Conservation (phyloP, 768 basidiomycete genomes). For the Auricularia sp. region DNA sequence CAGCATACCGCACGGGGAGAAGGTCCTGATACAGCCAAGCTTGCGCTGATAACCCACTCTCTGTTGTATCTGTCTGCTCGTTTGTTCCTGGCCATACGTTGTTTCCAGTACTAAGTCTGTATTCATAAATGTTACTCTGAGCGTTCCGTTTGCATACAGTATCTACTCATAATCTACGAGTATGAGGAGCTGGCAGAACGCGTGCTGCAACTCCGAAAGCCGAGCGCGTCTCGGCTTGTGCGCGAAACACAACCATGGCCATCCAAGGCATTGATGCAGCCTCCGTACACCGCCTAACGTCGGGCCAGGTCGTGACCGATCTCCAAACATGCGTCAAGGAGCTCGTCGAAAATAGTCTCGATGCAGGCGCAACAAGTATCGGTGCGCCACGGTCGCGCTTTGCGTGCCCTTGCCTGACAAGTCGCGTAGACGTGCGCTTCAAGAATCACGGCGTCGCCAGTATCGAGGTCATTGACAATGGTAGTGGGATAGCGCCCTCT, state of each 20-base stretch:
- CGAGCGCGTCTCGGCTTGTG: not conserved
- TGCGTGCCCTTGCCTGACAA: not conserved
- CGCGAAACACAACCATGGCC: not conserved
- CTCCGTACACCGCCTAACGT: constrained; percentile 82
- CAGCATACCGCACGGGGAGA: constrained; percentile 2
- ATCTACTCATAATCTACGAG: too few relatives aligned
- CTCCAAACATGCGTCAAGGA: constrained; percentile 93
- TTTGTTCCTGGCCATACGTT: not conserved
- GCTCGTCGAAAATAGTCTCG: constrained; percentile 90
- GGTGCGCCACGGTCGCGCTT: constrained; percentile 37
- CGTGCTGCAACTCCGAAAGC: not conserved
- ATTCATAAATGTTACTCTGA: not conserved
- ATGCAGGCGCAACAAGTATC: constrained; percentile 80
- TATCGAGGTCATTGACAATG: constrained; percentile 90
- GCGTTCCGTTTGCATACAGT: too few relatives aligned
- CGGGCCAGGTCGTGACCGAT: constrained; percentile 91
- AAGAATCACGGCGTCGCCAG: constrained; percentile 74
- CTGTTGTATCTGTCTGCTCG: not conserved
- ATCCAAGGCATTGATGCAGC: constrained; percentile 59
- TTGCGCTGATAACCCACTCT: not conserved
- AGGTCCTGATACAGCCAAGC: not conserved
- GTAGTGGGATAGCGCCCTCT: constrained; percentile 66
- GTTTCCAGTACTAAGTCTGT: not conserved
- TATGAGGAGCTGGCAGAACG: not conserved
- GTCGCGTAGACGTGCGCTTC: constrained; percentile 68